phyloP scores from a whole-genome alignment of 2,329 filamentous ascomycete genomes.

The Metarhizium humberi region DNA sequence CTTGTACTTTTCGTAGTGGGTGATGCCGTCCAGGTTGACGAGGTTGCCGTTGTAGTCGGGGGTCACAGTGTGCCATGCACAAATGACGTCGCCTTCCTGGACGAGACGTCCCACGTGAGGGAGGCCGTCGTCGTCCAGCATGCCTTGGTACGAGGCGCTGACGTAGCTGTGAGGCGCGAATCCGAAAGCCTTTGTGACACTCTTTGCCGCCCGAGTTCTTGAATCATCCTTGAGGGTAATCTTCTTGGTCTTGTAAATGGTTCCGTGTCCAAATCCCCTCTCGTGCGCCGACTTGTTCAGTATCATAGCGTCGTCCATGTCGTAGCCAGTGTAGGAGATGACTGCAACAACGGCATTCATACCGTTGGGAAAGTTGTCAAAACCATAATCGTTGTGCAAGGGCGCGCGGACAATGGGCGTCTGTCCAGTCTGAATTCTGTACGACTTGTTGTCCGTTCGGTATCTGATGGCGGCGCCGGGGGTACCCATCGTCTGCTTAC shows the following conservation, averaged over 20 bases:
- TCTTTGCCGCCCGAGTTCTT: conserved; percentile 54
- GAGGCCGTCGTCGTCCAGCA: conserved; percentile 80
- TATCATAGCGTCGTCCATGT: conserved; percentile 99
- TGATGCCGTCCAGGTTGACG: conserved; percentile 76
- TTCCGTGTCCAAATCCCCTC: conserved; percentile 88
- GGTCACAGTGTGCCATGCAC: conserved; percentile 81
- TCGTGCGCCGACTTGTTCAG: conserved; percentile 96
- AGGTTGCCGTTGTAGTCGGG: conserved; percentile 70
- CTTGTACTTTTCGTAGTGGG: conserved; percentile 90
- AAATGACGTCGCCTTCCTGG: conserved; percentile 73
- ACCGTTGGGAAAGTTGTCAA: conserved; percentile 97
- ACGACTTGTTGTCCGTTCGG: conserved; percentile 95
- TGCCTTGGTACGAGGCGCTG: conserved; percentile 58
- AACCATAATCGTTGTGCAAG: conserved; percentile 88
- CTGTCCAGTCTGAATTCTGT: conserved; percentile 89
- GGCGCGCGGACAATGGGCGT: conserved; percentile 88
- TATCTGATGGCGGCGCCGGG: conserved; percentile 76
- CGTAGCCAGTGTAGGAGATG: conserved; percentile 97
- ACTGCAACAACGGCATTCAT: conserved; percentile 94
- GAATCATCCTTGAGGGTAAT: conserved; percentile 76
- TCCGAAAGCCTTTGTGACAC: conserved; percentile 76
- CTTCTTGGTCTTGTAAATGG: conserved; percentile 96
- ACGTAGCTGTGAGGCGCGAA: conserved; percentile 73
- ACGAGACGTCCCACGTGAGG: conserved; percentile 72
- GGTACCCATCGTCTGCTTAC: conserved; percentile 98